Conservation (phyloP, 345 rosid genomes). For the Leavenworthia alabamica region DNA sequence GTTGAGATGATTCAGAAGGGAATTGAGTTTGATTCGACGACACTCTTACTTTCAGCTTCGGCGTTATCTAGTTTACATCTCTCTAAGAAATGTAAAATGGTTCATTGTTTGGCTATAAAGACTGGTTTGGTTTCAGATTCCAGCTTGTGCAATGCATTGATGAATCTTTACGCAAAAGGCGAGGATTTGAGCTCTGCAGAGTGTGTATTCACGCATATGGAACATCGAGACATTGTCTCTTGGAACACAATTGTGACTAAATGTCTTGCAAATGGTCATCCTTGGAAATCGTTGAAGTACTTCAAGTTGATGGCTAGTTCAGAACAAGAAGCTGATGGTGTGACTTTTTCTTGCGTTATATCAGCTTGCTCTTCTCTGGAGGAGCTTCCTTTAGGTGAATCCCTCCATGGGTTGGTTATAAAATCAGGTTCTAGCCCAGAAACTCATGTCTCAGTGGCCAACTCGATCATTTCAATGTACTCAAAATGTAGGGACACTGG, state of each 20-base stretch:
- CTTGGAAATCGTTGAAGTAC: constrained; percentile 37
- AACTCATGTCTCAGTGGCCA: constrained; percentile 38
- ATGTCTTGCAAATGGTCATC: constrained; percentile 38
- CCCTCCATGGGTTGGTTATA: constrained; percentile 36
- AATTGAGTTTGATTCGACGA: constrained; percentile 47
- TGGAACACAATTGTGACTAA: constrained; percentile 59
- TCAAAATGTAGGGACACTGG: constrained; percentile 36
- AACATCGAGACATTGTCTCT: constrained; percentile 40
- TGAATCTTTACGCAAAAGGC: constrained; percentile 55
- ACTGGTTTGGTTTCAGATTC: constrained; percentile 39
- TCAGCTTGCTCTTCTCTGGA: constrained; percentile 44
- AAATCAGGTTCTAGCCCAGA: constrained; percentile 34
- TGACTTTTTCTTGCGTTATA: constrained; percentile 44
- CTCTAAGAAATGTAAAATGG: constrained; percentile 24
- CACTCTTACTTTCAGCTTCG: constrained; percentile 44
- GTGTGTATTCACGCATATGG: constrained; percentile 34
- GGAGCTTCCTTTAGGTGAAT: constrained; percentile 35
- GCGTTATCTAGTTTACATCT: constrained; percentile 23
- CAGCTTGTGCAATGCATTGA: constrained; percentile 43
- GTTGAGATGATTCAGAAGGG: constrained; percentile 36
- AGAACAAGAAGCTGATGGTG: constrained; percentile 39
- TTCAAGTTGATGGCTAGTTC: constrained; percentile 36
- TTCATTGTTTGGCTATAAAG: constrained; percentile 44
- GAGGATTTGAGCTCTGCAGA: constrained; percentile 43
- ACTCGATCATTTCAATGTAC: constrained; percentile 51